Evolutionary conservation across 2,329 filamentous ascomycete species (phyloP), one percentile per base, ranked within the genome.

Genomic region (Aureobasidium sp.): DNA sequence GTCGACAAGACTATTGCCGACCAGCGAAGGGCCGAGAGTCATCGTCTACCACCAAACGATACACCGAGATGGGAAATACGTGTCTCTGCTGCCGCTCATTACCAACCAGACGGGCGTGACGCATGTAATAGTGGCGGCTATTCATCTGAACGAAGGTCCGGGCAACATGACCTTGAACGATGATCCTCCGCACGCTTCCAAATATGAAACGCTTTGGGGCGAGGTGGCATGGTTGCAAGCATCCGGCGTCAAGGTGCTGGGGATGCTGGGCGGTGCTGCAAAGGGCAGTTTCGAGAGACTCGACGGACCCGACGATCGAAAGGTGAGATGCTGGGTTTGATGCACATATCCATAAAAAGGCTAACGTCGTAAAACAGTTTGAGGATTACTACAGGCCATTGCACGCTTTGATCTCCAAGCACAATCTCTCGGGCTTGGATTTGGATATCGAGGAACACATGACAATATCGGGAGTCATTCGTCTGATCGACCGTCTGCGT

Each of bases 241-340:
- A 1, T 81, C 82, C 7, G 91, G 91, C 45, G 81, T 96, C 65
- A 91, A 88, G 68, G 85, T 96, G 14, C 81, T 96, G 71, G 90
- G 85, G 61, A 94, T 97, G 89, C 79, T 96, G 1, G 92, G 92
- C 42, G 92, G 92, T 17, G 91, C 91, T 2, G 91, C 90, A 0
- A 81, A 82, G 63, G 92, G 91, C 12, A 88, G 85, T 14, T 96
- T 84, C 71, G 76, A 79, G 53, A 79, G 83, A 61, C 77, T 87
- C 20, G 74, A 76, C 62, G 81, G 86, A 3, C 83, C 87, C 69
- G 83, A 84, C 62, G 72, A 78, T 41, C 75, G 76, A 20, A 61
- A 58, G 31, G 64, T 67, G 22, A 29, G 63, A 62, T 20, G 34
- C 14, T 48, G 15, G 4, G 1, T 14, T 51, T 20, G 12, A 17